Conservation (phyloP, 2,329 filamentous ascomycete genomes). For the Neonectria coccinea region DNA sequence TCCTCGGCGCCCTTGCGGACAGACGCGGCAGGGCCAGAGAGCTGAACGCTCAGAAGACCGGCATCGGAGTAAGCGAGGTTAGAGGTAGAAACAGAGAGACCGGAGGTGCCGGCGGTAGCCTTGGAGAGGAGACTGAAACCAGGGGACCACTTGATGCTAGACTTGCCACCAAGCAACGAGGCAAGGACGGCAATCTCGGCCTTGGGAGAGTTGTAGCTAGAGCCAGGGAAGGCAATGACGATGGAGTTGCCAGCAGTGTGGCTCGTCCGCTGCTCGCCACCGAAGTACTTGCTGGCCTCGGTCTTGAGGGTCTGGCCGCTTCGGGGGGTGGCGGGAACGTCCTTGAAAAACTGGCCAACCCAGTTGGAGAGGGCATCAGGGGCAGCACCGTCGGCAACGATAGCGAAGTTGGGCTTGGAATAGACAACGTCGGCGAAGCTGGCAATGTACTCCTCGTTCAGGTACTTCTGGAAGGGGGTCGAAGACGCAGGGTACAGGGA, state of each 20-base stretch:
- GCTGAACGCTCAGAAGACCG: conserved; percentile 85
- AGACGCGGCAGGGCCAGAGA: conserved; percentile 79
- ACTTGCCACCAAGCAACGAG: conserved; percentile 88
- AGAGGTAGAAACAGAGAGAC: conserved; percentile 76
- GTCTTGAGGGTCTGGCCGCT: conserved; percentile 66
- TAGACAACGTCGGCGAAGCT: conserved; percentile 84
- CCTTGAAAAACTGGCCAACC: conserved; percentile 92
- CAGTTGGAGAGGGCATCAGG: conserved; percentile 84
- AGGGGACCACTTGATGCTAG: conserved; percentile 93
- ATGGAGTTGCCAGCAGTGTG: conserved; percentile 83
- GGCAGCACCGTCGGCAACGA: conserved; percentile 89
- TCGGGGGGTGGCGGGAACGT: conserved; percentile 67
- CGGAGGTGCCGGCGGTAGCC: conserved; percentile 74
- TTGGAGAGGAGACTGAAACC: conserved; percentile 93
- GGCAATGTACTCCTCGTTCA: conserved; percentile 79
- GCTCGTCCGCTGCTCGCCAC: conserved; percentile 91
- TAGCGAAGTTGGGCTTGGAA: conserved; percentile 88
- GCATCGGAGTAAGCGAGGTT: conserved; percentile 94
- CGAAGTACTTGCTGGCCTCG: conserved; percentile 85
- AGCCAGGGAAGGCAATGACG: conserved; percentile 93
- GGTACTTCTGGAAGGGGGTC: conserved; percentile 81
- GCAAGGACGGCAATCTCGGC: conserved; percentile 89
- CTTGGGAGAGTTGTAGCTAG: conserved; percentile 84
- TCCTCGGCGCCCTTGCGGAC: conserved; percentile 81
- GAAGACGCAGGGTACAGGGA: conserved; percentile 79